phyloP scores from a whole-genome alignment of 108 stramenopile genomes.

The Epipyxis sp. region DNA sequence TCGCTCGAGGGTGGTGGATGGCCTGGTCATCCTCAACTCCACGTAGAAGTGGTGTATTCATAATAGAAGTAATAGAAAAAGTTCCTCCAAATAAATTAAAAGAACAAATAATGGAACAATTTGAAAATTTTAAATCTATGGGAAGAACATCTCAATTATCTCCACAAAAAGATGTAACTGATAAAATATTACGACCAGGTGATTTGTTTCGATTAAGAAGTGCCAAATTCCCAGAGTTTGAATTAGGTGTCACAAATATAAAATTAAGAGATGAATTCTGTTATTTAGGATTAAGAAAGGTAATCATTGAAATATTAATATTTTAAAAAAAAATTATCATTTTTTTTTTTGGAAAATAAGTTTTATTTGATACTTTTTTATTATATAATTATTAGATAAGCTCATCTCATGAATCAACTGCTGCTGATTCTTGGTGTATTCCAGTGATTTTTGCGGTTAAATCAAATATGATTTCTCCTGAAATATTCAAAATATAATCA shows the following conservation, averaged over 20 bases:
- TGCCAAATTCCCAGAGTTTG: slow-evolving; percentile 31
- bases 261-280: slow-evolving; percentile 20
- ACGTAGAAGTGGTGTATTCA: slow-evolving; percentile 16
- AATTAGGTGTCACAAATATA: slow-evolving; percentile 11
- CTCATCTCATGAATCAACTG: no score
- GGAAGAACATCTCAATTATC: not conserved
- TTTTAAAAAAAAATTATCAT: no score
- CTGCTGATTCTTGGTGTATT: no score
- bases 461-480: no score
- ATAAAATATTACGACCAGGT: not conserved
- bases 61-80: slow-evolving; percentile 18
- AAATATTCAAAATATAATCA: no score
- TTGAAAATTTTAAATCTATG: slow-evolving; percentile 15
- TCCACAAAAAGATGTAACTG: not conserved
- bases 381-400: no score
- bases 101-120: slow-evolving; percentile 2
- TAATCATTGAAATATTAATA: not conserved
- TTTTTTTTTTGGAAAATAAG: no score
- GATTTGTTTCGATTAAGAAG: slow-evolving; percentile 12
- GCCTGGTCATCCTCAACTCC: slow-evolving; percentile 24
- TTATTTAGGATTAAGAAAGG: slow-evolving; percentile 18
- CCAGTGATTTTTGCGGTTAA: no score
- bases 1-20: slow-evolving; percentile 27
- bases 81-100: slow-evolving; percentile 11
- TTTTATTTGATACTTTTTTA: no score